Base-by-base conservation (phyloP, 176 grass and related monocot species). In the Rhipidocladum racemiflorum region DNA sequence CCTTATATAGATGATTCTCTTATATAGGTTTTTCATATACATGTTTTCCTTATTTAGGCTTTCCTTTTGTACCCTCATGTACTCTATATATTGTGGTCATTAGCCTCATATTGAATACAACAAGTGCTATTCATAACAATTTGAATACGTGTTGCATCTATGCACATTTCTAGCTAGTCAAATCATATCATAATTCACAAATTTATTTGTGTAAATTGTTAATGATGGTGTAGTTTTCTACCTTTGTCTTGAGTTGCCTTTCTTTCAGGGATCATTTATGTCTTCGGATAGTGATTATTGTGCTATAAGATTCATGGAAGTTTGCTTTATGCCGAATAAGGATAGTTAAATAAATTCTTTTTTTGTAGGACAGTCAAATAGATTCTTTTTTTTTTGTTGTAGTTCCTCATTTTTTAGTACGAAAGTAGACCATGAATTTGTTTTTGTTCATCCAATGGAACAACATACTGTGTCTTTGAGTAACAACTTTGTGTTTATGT, bases 341-440 rank as follows among this genome's bases (percentile, higher is more conserved):
- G 2, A 25, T 28, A 2, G 32, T 34, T 34, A 34, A 34, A 34
- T 34, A 34, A 34, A 34, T 34, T 34, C 32, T 34, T 34, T 34
- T 34, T 34, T 3, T 34, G 32, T 34, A 34, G 32, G 32, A 34
- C 32, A 34, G 2, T 20, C 8, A 62, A 71, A 35, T 62, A 62
- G 8, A 45, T 62, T 1, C 18, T 28, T 12, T 71, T 45, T 78
- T 55, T 2, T 6, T 56, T 24, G 48, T 56, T 24, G 48, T 40
- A 39, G 20, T 18, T 56, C 4, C 36, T 86, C 54, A 54, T 27
- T 79, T 77, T 53, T 30, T 9, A 30, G 16, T 21, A 16, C 28
- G 53, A 86, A 43, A 79, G 20, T 56, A 79, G 45, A 80, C 54
- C 38, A 9, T 61, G 53, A 32, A 61, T 60, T 57, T 43, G 68